These are phyloP conservation scores for Infundibulicybe gibba DNA, from an alignment of 768 basidiomycete species.

Conservation along the genomic window DNA sequence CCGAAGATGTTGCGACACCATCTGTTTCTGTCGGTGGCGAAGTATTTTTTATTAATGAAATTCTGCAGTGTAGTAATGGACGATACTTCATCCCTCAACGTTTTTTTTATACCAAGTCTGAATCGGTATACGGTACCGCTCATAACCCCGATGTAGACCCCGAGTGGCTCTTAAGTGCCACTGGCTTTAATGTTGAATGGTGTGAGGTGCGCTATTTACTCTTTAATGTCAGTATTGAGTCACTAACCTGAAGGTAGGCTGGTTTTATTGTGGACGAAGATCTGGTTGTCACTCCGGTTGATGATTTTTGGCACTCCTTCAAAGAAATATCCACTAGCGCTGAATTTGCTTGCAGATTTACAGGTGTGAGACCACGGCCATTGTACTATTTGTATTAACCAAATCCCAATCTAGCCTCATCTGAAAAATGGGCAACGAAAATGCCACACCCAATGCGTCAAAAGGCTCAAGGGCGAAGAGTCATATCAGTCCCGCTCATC, in stretches of 20 bases:
- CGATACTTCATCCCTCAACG: background rate
- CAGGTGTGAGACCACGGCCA: background rate
- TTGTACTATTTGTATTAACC: background rate
- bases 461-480: background rate
- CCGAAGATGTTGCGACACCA: constrained; percentile 16
- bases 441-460: constrained; percentile 9
- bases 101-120: background rate
- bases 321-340: constrained; percentile 1
- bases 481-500: constrained; percentile 3
- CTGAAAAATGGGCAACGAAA: background rate
- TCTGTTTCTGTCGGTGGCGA: constrained; percentile 10
- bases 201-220: background rate
- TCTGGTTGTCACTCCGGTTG: background rate
- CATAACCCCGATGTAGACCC: background rate
- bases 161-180: background rate
- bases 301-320: background rate
- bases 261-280: constrained; percentile 2
- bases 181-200: background rate
- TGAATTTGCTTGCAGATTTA: background rate
- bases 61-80: background rate
- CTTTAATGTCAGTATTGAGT: background rate
- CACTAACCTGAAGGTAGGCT: constrained; percentile 1
- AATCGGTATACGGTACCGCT: background rate
- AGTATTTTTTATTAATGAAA: background rate
- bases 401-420: background rate